Base-by-base conservation (phyloP, 176 grass and related monocot genomes). In the Ampelocalamus luodianensis region DNA sequence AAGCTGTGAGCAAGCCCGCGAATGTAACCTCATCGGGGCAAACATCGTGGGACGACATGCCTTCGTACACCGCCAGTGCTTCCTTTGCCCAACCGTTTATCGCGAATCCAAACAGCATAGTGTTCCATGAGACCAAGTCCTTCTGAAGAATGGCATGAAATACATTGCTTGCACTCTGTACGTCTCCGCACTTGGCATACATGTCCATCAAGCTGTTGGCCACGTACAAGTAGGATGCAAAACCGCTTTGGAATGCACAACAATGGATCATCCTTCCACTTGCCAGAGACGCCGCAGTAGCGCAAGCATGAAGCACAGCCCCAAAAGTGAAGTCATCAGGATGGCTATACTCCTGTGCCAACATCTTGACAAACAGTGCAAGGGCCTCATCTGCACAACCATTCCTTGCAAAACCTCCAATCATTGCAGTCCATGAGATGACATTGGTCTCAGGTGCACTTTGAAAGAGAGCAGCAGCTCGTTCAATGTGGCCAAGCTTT, bases 141-240 rank as follows among this genome's bases (percentile, higher is more conserved):
- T 92, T 92, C 8, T 7, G 18, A 56, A 38, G 10, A 18, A 86
- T 63, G 10, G 11, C 40, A 59, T 63, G 49, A 74, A 92, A 92
- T 34, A 88, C 82, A 80, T 64, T 75, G 39, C 14, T 72, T n/a
- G 79, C 55, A 6, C 82, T 53, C 6, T 86, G 42, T 9, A 92
- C 39, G 54, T 90, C 87, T 8, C 93, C 93, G 0, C 90, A 94
- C 78, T 90, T 94, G 63, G 82, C 78, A 79, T 94, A 94, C 87
- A 94, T 90, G 79, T 92, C 88, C 48, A 94, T 74, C 49, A 94
- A 87, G 79, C 90, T 85, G 73, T 94, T 94, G 51, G 82, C 64
- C 42, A 94, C 79, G 6, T 94, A 94, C 40, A 92, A 43, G 65
- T 90, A 90, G 18, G 81, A 83, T 4, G 36, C 15, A 59, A 84